Conservation (phyloP, 805 yeast species). For the Barnettozyma vustinii region DNA sequence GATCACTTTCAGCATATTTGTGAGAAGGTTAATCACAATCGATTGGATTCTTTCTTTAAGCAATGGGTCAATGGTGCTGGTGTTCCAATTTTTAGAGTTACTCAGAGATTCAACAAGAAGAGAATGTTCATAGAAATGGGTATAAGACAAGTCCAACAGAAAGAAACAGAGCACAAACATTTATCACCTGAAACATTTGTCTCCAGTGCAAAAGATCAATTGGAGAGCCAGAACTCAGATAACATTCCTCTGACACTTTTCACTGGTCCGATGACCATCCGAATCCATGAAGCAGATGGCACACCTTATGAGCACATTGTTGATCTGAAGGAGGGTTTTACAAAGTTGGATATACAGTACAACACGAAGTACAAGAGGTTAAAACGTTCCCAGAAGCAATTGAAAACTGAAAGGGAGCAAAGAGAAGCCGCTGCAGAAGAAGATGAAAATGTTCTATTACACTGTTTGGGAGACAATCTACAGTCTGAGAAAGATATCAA, state of each 20-base stretch:
- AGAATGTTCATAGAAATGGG: slow-evolving; percentile 93
- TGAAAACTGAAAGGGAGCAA: slow-evolving; percentile 38
- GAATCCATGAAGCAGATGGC: slow-evolving; percentile 97
- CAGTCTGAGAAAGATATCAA: slow-evolving; percentile 52
- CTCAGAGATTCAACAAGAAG: slow-evolving; percentile 90
- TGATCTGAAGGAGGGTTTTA: slow-evolving; percentile 76
- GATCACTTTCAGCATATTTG: slow-evolving; percentile 88
- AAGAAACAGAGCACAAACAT: slow-evolving; percentile 38
- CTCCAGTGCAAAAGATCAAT: slow-evolving; percentile 29
- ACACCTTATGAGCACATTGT: slow-evolving; percentile 98
- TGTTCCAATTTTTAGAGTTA: slow-evolving; percentile 80
- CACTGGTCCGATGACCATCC: slow-evolving; percentile 92
- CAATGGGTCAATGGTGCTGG: slow-evolving; percentile 94
- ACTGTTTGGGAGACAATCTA: slow-evolving; percentile 75
- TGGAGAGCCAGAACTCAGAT: slow-evolving; percentile 11
- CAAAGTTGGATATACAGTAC: slow-evolving; percentile 89
- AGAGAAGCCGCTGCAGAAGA: slow-evolving; percentile 24
- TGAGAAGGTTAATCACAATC: slow-evolving; percentile 87
- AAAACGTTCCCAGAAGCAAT: slow-evolving; percentile 49
- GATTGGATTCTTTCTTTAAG: slow-evolving; percentile 75
- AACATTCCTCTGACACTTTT: slow-evolving; percentile 38
- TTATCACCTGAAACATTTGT: slow-evolving; percentile 34
- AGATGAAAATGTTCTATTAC: slow-evolving; percentile 38
- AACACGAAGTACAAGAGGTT: slow-evolving; percentile 87
- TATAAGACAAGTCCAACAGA: slow-evolving; percentile 81